Percentiles rank a stretch among this genome's conserved stretches.
Conservation (phyloP, 208 protist species). For the Cochliopodium minus region DNA sequence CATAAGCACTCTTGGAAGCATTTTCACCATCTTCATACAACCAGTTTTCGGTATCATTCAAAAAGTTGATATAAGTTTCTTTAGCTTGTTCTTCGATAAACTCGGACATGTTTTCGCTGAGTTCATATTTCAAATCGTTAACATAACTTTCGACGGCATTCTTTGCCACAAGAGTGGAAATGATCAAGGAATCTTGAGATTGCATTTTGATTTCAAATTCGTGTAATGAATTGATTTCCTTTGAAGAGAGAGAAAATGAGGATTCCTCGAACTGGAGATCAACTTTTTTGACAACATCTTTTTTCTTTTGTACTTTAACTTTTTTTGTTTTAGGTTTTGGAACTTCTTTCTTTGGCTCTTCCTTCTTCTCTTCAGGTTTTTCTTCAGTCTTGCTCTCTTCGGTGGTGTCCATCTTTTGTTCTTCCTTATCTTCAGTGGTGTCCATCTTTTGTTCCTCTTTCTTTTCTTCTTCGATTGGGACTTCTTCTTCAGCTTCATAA, state of each 20-base stretch:
- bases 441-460: conserved; percentile 17
- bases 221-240: conserved; percentile 31
- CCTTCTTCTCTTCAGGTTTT: conserved; percentile 15
- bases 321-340: conserved; percentile 17
- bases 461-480: not conserved
- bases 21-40: conserved; percentile 62
- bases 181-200: conserved; percentile 40
- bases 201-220: conserved; percentile 52
- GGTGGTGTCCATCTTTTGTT: conserved; percentile 22
- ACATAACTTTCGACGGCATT: conserved; percentile 71
- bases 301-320: conserved; percentile 25
- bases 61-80: conserved; percentile 37
- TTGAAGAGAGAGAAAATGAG: not conserved
- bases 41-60: conserved; percentile 52
- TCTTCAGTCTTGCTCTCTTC: conserved; percentile 20
- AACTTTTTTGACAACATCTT: conserved; percentile 28
- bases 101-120: conserved; percentile 28
- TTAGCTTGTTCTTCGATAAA: conserved; percentile 40
- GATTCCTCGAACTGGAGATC: conserved; percentile 28
- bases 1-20: conserved; percentile 42
- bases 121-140: conserved; percentile 46
- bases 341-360: conserved; percentile 12
- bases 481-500: conserved; percentile 45
- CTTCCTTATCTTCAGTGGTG: conserved; percentile 21
- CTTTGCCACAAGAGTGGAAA: conserved; percentile 51